Conservation (phyloP, 495 filamentous ascomycete species). For the Delitschia confertaspora region DNA sequence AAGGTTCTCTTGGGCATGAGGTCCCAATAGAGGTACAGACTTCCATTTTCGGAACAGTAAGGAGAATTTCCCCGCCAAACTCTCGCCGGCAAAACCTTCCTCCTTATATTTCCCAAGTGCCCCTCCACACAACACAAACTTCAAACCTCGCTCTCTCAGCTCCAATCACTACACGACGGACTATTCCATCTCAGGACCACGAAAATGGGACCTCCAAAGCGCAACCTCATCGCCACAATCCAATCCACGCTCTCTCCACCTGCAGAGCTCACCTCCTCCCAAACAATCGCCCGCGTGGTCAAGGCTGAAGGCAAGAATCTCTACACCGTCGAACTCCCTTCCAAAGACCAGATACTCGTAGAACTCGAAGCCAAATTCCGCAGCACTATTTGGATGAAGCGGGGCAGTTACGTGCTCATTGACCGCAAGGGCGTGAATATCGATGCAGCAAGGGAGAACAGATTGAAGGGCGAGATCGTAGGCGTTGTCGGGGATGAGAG, state of each 20-base stretch:
- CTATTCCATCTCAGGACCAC: too few species aligned
- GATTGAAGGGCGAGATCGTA: slow-evolving; percentile 78
- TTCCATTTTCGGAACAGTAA: too few species aligned
- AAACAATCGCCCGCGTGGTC: slow-evolving; percentile 64
- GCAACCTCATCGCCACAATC: slow-evolving; percentile 62
- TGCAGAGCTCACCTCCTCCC: slow-evolving; percentile 49
- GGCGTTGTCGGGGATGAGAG: slow-evolving; percentile 90
- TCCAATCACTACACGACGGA: background rate
- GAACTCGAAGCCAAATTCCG: slow-evolving; percentile 78
- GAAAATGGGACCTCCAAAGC: slow-evolving; percentile 63
- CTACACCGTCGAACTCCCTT: slow-evolving; percentile 60
- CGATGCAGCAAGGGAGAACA: slow-evolving; percentile 65
- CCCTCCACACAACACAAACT: background rate
- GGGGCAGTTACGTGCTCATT: slow-evolving; percentile 76
- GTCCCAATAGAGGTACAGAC: too few species aligned
- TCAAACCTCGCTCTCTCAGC: background rate
- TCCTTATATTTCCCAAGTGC: too few species aligned
- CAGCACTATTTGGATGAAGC: slow-evolving; percentile 82
- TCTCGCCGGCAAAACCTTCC: too few species aligned
- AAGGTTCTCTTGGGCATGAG: too few species aligned
- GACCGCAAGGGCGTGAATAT: slow-evolving; percentile 58
- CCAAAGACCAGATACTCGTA: slow-evolving; percentile 53
- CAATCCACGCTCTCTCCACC: slow-evolving; percentile 70
- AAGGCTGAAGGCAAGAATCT: slow-evolving; percentile 82
- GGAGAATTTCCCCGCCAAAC: too few species aligned